Percentiles rank a stretch among this genome's conserved stretches.
phyloP scores from a whole-genome alignment of 805 yeast species.

The Yarrowia sp. region DNA sequence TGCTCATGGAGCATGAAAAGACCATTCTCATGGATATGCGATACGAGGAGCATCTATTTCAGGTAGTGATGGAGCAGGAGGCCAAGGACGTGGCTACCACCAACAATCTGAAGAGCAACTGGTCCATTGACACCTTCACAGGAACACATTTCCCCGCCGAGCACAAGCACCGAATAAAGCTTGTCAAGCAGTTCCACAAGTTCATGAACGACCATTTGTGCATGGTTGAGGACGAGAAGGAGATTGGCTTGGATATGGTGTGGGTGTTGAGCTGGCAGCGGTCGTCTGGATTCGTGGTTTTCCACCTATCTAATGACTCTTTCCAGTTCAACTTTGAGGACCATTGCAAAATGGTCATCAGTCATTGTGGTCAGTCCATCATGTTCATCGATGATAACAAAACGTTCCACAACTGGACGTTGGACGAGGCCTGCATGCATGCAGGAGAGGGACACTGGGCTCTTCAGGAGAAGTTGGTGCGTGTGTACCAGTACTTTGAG shows the following conservation, averaged over 20 bases:
- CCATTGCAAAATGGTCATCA: slow-evolving; percentile 82
- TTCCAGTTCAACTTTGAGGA: slow-evolving; percentile 94
- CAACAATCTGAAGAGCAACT: slow-evolving; percentile 5
- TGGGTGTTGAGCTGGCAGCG: slow-evolving; percentile 82
- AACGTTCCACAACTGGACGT: slow-evolving; percentile 30
- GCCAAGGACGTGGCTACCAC: slow-evolving; percentile 37
- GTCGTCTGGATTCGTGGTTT: slow-evolving; percentile 77
- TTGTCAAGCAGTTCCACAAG: slow-evolving; percentile 81
- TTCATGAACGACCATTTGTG: slow-evolving; percentile 91
- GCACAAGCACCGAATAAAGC: slow-evolving; percentile 58
- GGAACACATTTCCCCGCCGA: slow-evolving; percentile 28
- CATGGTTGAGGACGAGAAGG: slow-evolving; percentile 38
- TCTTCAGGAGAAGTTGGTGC: slow-evolving; percentile 21
- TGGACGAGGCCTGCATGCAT: slow-evolving; percentile 3
- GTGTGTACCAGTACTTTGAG: slow-evolving; percentile 20
- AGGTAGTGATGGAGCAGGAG: slow-evolving; percentile 41
- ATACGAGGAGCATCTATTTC: slow-evolving; percentile 18
- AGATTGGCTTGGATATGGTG: slow-evolving; percentile 34
- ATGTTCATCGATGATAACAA: slow-evolving; percentile 58
- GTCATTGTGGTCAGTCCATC: slow-evolving; percentile 68
- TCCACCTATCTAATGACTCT: slow-evolving; percentile 87
- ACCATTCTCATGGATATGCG: slow-evolving; percentile 65
- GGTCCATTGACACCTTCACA: slow-evolving; percentile 9
- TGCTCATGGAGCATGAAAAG: slow-evolving; percentile 78
- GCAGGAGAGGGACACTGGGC: slow-evolving; percentile 17